Evolutionary conservation across 805 yeast species (phyloP), one percentile per base, ranked within the genome.

Genomic region (Metschnikowia henanensis): DNA sequence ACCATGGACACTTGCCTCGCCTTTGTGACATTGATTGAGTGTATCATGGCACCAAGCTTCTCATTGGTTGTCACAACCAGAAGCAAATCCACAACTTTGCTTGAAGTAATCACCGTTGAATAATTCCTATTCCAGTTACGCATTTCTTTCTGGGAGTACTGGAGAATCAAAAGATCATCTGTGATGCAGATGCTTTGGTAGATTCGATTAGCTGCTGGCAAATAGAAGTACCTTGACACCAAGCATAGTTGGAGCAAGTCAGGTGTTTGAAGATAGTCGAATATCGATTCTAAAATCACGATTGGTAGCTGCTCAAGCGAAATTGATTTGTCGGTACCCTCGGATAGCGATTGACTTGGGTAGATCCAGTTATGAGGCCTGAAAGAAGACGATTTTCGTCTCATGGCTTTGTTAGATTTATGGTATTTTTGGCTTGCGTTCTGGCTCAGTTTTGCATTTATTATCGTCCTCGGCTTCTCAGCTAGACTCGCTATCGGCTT

Each of bases 191-290:
- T 51, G 23, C 50, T 53, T 13, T 47, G 43, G 46, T 64, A 62
- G 10, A 65, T 36, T 22, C 56, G 50, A 20, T 43, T 43, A 1
- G 54, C 55, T 1, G 68, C 65, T 2, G 64, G 66, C 15, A 58
- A 44, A 39, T 60, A 63, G n/a, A 61, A 51, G 35, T 46, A 39
- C 26, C 53, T 48, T 33, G 61, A 53, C 4, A 57, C 39, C 5
- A 53, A 25, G 25, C 63, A 56, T 6, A 61, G 33, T 19, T 43
- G 55, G 18, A 60, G 47, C 21, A 65, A 47, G 37, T 62, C 64
- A 7, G 40, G 25, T 6, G 61, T 55, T 19, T 43, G 37, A 5
- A 62, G 50, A 28, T 41, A 45, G 13, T 52, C 45, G 33, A 60
- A 64, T 8, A 62, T 57, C 20, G 42, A 36, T 9, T 35, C 42